A percentile compares a stretch with the other conserved stretches of the same genome.
These are phyloP conservation scores for Psilocybe mexicana DNA, from an alignment of 1,284 basidiomycete genomes.

Conservation along the genomic window DNA sequence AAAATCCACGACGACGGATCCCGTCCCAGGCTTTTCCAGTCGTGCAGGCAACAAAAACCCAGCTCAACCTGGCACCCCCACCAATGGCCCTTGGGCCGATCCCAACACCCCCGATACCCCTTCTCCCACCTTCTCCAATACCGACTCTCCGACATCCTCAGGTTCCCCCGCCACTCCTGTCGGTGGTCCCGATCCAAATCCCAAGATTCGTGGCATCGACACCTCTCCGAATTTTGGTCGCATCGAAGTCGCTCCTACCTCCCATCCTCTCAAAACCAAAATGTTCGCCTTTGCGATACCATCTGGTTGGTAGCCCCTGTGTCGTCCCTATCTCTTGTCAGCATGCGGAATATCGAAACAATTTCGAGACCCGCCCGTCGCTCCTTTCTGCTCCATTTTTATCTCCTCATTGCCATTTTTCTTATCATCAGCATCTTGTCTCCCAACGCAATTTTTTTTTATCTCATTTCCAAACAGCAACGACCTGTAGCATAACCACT, in stretches of 20 bases:
- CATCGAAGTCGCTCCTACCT: conserved; percentile 21
- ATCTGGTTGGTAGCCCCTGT: conserved; percentile 38
- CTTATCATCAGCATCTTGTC: conserved; percentile 7
- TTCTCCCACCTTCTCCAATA: conserved; percentile 32
- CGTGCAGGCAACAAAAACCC: conserved; percentile 32
- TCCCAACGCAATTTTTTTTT: neutral
- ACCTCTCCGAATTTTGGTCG: conserved; percentile 28
- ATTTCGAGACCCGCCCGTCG: neutral
- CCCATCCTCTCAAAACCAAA: conserved; percentile 36
- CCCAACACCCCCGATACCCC: conserved; percentile 30
- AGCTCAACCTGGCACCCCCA: conserved; percentile 45
- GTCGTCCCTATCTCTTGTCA: conserved; percentile 5
- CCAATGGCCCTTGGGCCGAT: conserved; percentile 20
- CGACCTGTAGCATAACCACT: conserved; percentile 9
- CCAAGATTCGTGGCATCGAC: conserved; percentile 35
- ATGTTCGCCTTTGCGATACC: conserved; percentile 41
- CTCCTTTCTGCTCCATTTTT: conserved; percentile 7
- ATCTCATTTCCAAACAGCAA: neutral
- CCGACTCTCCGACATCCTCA: conserved; percentile 37
- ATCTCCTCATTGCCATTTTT: conserved; percentile 8
- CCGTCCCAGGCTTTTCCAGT: conserved; percentile 51
- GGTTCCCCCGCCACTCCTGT: conserved; percentile 38
- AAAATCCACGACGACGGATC: conserved; percentile 48
- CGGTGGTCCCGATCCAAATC: conserved; percentile 32
- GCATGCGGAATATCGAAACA: no score